Percentiles rank a stretch among this genome's conserved stretches.
Conservation (phyloP, 2,329 filamentous ascomycete genomes). For the Fusarium piperis region DNA sequence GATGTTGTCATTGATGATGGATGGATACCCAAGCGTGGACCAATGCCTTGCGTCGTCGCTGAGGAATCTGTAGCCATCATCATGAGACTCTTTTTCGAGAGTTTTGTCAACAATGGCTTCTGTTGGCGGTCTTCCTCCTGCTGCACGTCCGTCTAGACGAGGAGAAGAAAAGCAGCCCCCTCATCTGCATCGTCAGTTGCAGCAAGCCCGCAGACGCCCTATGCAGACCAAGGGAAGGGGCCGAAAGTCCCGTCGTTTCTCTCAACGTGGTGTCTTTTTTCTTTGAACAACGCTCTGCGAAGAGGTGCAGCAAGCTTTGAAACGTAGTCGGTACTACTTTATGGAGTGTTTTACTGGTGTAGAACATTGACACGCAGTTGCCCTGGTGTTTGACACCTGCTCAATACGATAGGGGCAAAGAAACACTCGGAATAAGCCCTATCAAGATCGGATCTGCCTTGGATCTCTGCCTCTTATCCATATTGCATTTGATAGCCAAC, state of each 20-base stretch:
- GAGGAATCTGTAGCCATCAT: not conserved
- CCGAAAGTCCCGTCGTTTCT: slow-evolving; percentile 14
- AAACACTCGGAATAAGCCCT: not conserved
- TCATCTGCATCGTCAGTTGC: slow-evolving; percentile 11
- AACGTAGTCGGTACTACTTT: not conserved
- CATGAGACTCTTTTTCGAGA: not conserved
- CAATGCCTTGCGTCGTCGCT: not conserved
- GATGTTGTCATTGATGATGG: not conserved
- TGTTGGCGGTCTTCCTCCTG: slow-evolving; percentile 20
- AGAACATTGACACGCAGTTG: not conserved
- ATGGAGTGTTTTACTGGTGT: not conserved
- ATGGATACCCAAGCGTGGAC: not conserved
- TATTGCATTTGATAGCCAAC: not conserved
- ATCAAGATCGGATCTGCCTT: not conserved
- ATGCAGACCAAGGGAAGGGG: not conserved
- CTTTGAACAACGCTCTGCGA: not conserved
- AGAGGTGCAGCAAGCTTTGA: not conserved
- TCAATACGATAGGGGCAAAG: not conserved
- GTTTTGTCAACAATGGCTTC: not conserved
- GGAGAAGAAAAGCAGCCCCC: not conserved
- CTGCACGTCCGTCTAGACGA: slow-evolving; percentile 17
- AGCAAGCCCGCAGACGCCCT: slow-evolving; percentile 7
- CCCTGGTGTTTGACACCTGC: not conserved
- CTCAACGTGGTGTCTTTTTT: not conserved
- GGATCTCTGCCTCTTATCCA: not conserved